phyloP scores from a whole-genome alignment of 2,329 filamentous ascomycete genomes.

The Penicillium aurantiogriseum region DNA sequence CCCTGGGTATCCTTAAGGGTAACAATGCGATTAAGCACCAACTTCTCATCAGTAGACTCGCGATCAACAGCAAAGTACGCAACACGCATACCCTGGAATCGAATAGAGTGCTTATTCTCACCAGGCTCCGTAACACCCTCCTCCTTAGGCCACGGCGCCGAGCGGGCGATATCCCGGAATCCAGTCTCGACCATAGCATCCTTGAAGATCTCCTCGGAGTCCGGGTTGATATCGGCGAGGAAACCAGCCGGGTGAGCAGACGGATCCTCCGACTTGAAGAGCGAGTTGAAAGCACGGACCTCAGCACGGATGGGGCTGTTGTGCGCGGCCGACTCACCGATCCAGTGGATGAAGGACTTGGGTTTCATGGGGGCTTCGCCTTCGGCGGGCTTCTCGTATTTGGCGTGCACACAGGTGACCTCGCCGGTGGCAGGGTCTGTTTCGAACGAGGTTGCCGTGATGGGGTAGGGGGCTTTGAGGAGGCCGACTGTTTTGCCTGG shows the following conservation, averaged over 20 bases:
- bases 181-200: conserved; percentile 80
- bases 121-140: conserved; percentile 54
- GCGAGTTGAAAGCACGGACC: conserved; percentile 72
- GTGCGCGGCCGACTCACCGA: conserved; percentile 65
- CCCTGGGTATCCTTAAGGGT: conserved; percentile 70
- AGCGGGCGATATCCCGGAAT: conserved; percentile 69
- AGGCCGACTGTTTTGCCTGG: conserved; percentile 73
- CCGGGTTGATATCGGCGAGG: conserved; percentile 77
- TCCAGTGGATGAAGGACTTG: conserved; percentile 88
- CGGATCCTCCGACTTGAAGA: conserved; percentile 87
- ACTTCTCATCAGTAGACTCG: conserved; percentile 73
- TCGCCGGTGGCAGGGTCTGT: conserved; percentile 64
- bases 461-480: conserved; percentile 67
- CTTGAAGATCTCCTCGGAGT: conserved; percentile 76
- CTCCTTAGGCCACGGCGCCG: conserved; percentile 79
- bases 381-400: conserved; percentile 65
- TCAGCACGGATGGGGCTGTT: conserved; percentile 63
- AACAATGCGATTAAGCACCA: conserved; percentile 89
- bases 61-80: conserved; percentile 65
- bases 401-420: conserved; percentile 65
- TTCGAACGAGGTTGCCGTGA: conserved; percentile 66
- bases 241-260: conserved; percentile 75
- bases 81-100: conserved; percentile 88
- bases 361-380: conserved; percentile 61
- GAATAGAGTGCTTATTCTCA: conserved; percentile 64